These are phyloP conservation scores for Lepiota brunneoincarnata DNA, from an alignment of 768 basidiomycete genomes.

Conservation along the genomic window DNA sequence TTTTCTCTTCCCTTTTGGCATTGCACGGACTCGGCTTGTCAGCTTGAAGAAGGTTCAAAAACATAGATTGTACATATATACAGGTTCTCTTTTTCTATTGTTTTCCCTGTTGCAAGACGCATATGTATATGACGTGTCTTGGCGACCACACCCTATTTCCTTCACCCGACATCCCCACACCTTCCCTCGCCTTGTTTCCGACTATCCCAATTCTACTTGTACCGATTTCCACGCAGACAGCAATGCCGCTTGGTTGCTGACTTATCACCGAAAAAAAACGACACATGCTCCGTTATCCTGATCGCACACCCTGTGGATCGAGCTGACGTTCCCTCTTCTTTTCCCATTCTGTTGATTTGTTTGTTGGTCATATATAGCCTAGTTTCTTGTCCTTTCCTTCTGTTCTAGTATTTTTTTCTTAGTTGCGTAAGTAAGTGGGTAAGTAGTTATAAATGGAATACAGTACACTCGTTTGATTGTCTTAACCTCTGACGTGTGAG, in stretches of 20 bases:
- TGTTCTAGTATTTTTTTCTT: neutral
- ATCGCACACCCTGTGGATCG: neutral
- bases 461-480: constrained; percentile 6
- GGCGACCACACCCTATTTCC: neutral
- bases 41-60: constrained; percentile 6
- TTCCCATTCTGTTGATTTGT: neutral
- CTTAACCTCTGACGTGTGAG: neutral
- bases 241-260: too few species aligned
- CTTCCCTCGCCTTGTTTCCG: neutral
- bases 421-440: constrained; percentile 7
- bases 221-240: too few species aligned
- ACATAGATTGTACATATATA: constrained; percentile 12
- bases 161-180: neutral
- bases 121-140: constrained; percentile 3
- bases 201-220: neutral
- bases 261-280: too few species aligned
- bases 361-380: neutral
- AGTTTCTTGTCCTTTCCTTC: neutral
- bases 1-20: constrained; percentile 4
- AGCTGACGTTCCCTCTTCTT: neutral
- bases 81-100: neutral
- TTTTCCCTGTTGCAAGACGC: neutral
- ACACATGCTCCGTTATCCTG: neutral
- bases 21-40: constrained; percentile 5
- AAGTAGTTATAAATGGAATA: constrained; percentile 2